Percentiles rank a stretch among this genome's conserved stretches.
Evolutionary conservation across 805 yeast genomes (phyloP).

Genomic region (Metschnikowia peoriensis): DNA sequence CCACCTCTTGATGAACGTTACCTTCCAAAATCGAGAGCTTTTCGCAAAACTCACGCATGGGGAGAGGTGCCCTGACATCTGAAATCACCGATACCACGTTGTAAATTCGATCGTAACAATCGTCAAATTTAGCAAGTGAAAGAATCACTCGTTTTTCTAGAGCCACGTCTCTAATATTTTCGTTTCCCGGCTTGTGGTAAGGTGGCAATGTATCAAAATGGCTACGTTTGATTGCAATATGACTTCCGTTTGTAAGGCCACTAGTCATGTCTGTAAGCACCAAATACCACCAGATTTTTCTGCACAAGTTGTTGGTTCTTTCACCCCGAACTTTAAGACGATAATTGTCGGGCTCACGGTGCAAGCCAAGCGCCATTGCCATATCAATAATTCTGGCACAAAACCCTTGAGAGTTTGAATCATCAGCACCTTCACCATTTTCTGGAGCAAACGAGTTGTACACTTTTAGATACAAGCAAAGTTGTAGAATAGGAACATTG

Average conservation of each 20-base stretch:
- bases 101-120: conserved; percentile 21
- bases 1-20: neutral
- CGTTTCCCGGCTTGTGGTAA: conserved; percentile 32
- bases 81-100: conserved; percentile 11
- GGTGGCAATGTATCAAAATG: conserved; percentile 56
- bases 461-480: conserved; percentile 54
- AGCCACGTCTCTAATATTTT: conserved; percentile 35
- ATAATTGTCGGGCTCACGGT: conserved; percentile 47
- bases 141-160: conserved; percentile 43
- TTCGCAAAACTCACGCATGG: conserved; percentile 12
- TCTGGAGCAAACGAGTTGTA: conserved; percentile 40
- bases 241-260: conserved; percentile 48
- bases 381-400: conserved; percentile 36
- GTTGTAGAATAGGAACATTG: conserved; percentile 55
- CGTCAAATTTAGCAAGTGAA: conserved; percentile 25
- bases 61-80: conserved; percentile 9
- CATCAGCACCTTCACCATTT: conserved; percentile 28
- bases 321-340: conserved; percentile 31
- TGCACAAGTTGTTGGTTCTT: conserved; percentile 45
- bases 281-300: conserved; percentile 59
- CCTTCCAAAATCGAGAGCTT: conserved; percentile 10
- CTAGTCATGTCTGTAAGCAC: conserved; percentile 46
- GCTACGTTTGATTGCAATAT: conserved; percentile 36
- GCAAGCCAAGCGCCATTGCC: conserved; percentile 47
- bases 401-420: conserved; percentile 16